These are phyloP conservation scores for Candida maltosa DNA, from an alignment of 805 yeast genomes.

Conservation along the genomic window DNA sequence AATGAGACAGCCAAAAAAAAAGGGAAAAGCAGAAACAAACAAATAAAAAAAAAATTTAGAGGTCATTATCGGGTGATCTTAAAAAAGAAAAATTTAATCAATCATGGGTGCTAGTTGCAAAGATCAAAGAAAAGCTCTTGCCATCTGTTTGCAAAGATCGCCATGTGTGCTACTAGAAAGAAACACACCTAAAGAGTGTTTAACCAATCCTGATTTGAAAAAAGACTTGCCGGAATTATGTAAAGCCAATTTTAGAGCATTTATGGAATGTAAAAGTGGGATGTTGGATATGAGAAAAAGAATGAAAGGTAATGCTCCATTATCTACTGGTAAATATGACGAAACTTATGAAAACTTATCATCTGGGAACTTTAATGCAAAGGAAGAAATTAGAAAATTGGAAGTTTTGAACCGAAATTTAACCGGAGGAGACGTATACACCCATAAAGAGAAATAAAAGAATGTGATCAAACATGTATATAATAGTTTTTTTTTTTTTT, in stretches of 20 bases:
- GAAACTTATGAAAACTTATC: conserved; percentile 79
- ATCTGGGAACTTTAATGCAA: conserved; percentile 77
- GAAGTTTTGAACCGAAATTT: conserved; percentile 55
- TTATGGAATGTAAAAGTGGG: conserved; percentile 87
- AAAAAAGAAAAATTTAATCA: background rate
- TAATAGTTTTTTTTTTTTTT: background rate
- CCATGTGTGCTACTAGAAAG: conserved; percentile 93
- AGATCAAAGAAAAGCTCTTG: conserved; percentile 93
- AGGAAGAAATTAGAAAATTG: conserved; percentile 74
- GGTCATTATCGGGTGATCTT: background rate
- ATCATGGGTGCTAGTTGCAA: too few relatives aligned
- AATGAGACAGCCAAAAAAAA: too few relatives aligned
- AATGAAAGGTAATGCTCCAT: conserved; percentile 89
- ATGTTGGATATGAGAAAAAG: conserved; percentile 88
- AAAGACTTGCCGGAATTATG: conserved; percentile 85
- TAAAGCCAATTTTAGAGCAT: conserved; percentile 77
- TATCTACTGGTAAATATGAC: conserved; percentile 90
- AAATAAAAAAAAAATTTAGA: too few relatives aligned
- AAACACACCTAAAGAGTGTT: conserved; percentile 84
- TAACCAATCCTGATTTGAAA: conserved; percentile 74
- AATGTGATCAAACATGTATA: background rate
- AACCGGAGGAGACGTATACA: conserved; percentile 20
- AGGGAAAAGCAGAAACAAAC: too few relatives aligned
- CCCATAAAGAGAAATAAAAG: too few relatives aligned
- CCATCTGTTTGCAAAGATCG: conserved; percentile 90